Evolutionary conservation across 2,329 filamentous ascomycete genomes (phyloP).

Genomic region (Bipolaris victoriae): DNA sequence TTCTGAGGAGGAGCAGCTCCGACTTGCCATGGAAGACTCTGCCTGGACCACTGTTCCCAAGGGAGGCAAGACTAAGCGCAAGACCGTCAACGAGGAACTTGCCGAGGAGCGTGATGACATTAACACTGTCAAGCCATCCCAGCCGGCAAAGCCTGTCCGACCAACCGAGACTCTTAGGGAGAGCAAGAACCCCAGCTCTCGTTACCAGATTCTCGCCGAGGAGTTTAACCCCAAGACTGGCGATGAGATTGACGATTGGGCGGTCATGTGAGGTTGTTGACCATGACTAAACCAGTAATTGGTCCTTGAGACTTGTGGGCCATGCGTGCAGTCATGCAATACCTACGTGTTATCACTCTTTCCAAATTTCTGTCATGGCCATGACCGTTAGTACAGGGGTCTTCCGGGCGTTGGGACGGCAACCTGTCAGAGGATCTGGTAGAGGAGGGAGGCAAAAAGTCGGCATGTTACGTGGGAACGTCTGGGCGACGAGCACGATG

Average conservation of each 20-base stretch:
- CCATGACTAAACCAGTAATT: slow-evolving; percentile 1
- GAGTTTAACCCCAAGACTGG: slow-evolving; percentile 35
- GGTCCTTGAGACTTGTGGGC: not conserved
- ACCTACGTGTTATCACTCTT: slow-evolving; percentile 1
- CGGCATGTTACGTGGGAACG: slow-evolving; percentile 7
- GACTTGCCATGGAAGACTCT: slow-evolving; percentile 55
- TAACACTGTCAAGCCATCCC: slow-evolving; percentile 21
- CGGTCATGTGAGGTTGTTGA: slow-evolving; percentile 39
- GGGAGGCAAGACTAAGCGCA: slow-evolving; percentile 61
- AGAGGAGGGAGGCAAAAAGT: not conserved
- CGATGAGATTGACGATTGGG: slow-evolving; percentile 51
- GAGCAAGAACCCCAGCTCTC: slow-evolving; percentile 38
- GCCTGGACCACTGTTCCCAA: slow-evolving; percentile 67
- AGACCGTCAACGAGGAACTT: slow-evolving; percentile 52
- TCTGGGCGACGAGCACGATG: slow-evolving; percentile 2
- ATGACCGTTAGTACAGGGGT: slow-evolving; percentile 3
- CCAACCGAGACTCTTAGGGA: slow-evolving; percentile 33
- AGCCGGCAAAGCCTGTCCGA: slow-evolving; percentile 34
- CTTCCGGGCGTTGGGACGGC: slow-evolving; percentile 6
- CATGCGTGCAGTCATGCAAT: not conserved
- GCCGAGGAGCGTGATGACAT: slow-evolving; percentile 50
- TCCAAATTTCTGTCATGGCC: slow-evolving; percentile 3
- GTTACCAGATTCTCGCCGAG: slow-evolving; percentile 40
- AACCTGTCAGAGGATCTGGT: slow-evolving; percentile 1
- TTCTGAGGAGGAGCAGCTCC: slow-evolving; percentile 67